phyloP scores from a whole-genome alignment of 2,329 filamentous ascomycete species.

The Cladosporium sp. region DNA sequence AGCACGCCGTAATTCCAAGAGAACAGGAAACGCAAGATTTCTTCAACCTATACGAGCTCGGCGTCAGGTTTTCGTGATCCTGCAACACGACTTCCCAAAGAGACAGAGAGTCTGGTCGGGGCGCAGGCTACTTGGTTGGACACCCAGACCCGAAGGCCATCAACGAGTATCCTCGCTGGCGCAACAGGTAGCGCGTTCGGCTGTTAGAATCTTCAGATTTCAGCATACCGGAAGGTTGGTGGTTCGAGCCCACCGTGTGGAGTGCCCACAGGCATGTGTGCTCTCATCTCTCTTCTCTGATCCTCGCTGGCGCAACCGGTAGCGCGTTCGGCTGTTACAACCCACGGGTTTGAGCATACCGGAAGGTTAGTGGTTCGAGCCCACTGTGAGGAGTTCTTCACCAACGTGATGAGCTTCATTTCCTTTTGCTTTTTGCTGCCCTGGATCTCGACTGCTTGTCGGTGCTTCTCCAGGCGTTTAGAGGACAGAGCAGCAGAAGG shows the following conservation, averaged over 20 bases:
- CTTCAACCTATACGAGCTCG: too few relatives aligned
- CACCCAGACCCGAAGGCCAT: neutral
- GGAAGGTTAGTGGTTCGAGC: neutral
- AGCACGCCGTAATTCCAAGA: too few relatives aligned
- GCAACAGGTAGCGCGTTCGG: conserved; percentile 12
- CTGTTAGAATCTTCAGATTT: conserved; percentile 2
- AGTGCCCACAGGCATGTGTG: neutral
- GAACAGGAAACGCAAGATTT: too few relatives aligned
- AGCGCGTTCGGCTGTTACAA: neutral
- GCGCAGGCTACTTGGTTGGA: neutral
- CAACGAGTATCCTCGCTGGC: conserved; percentile 9
- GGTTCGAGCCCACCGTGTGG: conserved; percentile 11
- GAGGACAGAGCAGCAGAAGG: too few relatives aligned
- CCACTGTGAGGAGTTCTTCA: conserved; percentile 1
- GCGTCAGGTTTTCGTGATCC: too few relatives aligned
- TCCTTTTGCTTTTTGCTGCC: conserved; percentile 2
- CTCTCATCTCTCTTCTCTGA: neutral
- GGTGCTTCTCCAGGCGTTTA: neutral
- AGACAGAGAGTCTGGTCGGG: too few relatives aligned
- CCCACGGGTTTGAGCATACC: neutral
- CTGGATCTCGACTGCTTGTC: too few relatives aligned
- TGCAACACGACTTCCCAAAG: too few relatives aligned
- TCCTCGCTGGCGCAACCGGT: neutral
- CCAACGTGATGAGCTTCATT: neutral
- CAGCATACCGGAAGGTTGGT: conserved; percentile 9